Evolutionary conservation across 345 rosid genomes (phyloP).

Genomic region (Firmiana major): DNA sequence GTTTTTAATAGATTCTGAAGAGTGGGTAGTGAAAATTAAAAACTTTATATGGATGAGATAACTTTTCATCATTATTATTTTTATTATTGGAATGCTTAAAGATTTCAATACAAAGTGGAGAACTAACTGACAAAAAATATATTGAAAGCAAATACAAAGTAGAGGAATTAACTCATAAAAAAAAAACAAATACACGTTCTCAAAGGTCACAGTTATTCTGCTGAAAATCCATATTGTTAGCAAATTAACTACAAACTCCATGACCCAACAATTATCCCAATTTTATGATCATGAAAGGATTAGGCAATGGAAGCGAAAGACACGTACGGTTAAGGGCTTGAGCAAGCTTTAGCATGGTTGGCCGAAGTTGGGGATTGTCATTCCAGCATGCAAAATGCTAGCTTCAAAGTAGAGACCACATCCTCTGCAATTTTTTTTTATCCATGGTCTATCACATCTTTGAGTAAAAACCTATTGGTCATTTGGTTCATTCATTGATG

Average conservation of each 20-base stretch:
- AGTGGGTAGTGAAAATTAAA: no score
- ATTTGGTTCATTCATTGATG: background rate
- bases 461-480: background rate
- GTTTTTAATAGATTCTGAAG: no score
- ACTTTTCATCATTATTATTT: no score
- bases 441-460: background rate
- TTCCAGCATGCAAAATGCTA: constrained; percentile 12
- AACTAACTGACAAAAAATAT: no score
- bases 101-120: no score
- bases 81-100: no score
- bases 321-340: background rate
- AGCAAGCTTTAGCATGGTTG: constrained; percentile 11
- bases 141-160: no score
- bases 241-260: background rate
- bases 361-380: background rate
- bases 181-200: no score
- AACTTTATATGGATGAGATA: no score
- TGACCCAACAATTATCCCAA: background rate
- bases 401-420: background rate
- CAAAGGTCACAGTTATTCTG: no score
- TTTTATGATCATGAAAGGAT: background rate
- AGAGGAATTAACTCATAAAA: no score
- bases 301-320: background rate
- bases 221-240: background rate
- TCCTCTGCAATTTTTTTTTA: background rate